Evolutionary conservation across 2,329 filamentous ascomycete genomes (phyloP), one percentile per base, ranked within the genome.

Genomic region (Trichoderma harzianum): DNA sequence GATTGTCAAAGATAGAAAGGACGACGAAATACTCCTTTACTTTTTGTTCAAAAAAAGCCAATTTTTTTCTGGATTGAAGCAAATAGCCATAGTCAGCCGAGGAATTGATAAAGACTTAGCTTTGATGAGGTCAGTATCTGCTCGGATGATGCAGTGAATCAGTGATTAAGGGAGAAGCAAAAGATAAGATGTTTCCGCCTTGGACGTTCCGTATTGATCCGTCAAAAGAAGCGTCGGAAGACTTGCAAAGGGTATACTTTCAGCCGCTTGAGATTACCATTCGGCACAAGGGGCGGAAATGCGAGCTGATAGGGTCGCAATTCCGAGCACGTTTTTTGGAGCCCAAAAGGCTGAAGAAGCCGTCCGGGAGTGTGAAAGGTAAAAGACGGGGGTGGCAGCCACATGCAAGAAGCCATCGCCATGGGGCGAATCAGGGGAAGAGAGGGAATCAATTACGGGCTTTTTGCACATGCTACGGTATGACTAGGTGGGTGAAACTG

Each of bases 1-100:
- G 70, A 72, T 47, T 67, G 60, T 51, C 39, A 30, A 72, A 55
- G 39, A 68, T 68, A 64, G 55, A 70, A 69, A 63, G 58, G 69
- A 63, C 24, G 53, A 72, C 28, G 67, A 72, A 24, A 72, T 28
- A 36, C 21, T 39, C 51, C 32, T 55, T 21, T 53, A 51, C 60
- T 24, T 47, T 24, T 32, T 60, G 36, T 58, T 39, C 21, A 24
- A 43, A 21, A 53, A 53, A 58, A 69, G 36, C 39, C 39, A 7
- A 14, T 68, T 68, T 64, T 47, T 68, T 64, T 47, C 32, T 63
- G 66, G 53, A 51, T 60, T 47, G 60, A 69, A 72, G 43, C 57
- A 51, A 26, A 14, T 51, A 66, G 62, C 63, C 61, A 71, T 43
- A 61, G 36, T 26, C 26, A 39, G 51, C 32, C 30, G 24, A 55